Conservation (phyloP, 306 rosid species). For the Castanea sativa region DNA sequence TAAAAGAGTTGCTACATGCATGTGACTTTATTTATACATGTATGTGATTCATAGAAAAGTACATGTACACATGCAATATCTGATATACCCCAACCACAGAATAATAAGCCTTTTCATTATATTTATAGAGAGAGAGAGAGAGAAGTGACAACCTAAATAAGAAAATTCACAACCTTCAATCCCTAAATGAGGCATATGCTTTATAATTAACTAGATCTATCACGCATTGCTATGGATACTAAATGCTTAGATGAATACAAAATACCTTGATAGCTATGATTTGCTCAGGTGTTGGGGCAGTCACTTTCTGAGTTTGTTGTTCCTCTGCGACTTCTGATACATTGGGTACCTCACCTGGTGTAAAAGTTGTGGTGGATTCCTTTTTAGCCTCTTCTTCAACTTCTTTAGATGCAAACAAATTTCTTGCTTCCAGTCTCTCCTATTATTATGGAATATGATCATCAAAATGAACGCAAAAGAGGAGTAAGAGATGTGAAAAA, state of each 20-base stretch:
- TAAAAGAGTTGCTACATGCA: not conserved
- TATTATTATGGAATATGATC: constrained; percentile 27
- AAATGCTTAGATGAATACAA: not conserved
- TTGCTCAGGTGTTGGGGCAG: constrained; percentile 90
- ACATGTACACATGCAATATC: not conserved
- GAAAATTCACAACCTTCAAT: not conserved
- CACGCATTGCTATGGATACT: not conserved
- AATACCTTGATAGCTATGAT: constrained; percentile 88
- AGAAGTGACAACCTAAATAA: not conserved
- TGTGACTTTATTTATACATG: not conserved
- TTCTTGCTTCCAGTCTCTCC: constrained; percentile 90
- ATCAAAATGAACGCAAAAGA: constrained; percentile 12
- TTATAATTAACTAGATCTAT: not conserved
- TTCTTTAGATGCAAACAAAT: constrained; percentile 65
- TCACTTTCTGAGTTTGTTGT: constrained; percentile 49
- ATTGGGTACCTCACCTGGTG: constrained; percentile 50
- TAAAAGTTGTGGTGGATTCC: constrained; percentile 34
- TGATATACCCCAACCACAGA: not conserved
- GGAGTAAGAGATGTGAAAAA: not conserved
- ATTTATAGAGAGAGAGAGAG: not conserved
- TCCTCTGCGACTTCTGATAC: constrained; percentile 59
- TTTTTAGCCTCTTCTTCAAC: constrained; percentile 67
- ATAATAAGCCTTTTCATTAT: not conserved
- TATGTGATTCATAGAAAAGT: not conserved
- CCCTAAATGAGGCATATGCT: not conserved